Conservation (phyloP, 2,329 filamentous ascomycete genomes). For the Sclerotinia borealis region DNA sequence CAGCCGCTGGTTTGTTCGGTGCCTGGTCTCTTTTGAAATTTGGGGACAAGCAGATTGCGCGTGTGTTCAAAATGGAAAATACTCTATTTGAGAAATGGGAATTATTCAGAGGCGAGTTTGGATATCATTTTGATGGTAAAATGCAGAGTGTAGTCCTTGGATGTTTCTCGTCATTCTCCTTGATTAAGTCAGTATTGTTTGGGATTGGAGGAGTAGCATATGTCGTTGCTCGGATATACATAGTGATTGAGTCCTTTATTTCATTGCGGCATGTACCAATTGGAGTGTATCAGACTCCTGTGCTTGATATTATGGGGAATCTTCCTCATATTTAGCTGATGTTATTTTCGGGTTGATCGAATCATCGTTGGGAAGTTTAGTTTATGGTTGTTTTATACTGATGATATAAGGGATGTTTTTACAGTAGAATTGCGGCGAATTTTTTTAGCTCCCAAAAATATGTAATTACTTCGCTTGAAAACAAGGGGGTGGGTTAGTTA, state of each 20-base stretch:
- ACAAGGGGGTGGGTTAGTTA: no score
- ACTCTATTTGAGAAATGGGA: background rate
- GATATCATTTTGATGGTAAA: background rate
- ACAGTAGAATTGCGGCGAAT: no score
- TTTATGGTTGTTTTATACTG: background rate
- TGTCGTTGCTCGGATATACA: background rate
- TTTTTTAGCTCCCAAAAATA: no score
- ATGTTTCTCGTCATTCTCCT: background rate
- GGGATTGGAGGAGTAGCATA: background rate
- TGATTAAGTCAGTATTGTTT: background rate
- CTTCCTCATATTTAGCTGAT: background rate
- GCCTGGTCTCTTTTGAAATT: background rate
- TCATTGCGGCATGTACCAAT: constrained; percentile 14
- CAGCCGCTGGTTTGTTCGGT: background rate
- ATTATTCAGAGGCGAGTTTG: background rate
- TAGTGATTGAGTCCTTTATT: constrained; percentile 16
- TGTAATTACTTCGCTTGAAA: no score
- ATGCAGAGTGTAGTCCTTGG: background rate
- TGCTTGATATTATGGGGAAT: constrained; percentile 8
- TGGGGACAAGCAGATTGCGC: background rate
- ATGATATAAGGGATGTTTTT: no score
- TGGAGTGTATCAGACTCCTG: constrained; percentile 13
- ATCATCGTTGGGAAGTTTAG: background rate
- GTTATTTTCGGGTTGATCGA: no score
- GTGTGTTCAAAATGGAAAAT: background rate